A percentile compares a stretch with the other conserved stretches of the same genome.
phyloP scores from a whole-genome alignment of 2,329 filamentous ascomycete species.

The Ceratocystis harringtonii region DNA sequence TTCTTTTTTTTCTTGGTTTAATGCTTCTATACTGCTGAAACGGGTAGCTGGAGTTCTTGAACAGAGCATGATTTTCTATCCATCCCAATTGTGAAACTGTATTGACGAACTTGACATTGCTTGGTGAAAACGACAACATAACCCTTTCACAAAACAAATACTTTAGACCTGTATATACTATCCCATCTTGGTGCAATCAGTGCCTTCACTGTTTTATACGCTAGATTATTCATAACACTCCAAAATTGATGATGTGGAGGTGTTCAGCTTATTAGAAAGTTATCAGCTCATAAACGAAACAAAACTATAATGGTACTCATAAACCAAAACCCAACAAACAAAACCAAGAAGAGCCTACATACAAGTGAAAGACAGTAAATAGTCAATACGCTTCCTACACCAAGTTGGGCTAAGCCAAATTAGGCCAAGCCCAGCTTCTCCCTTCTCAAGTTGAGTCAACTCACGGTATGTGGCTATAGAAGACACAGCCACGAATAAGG shows the following conservation, averaged over 20 bases:
- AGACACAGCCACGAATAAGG: slow-evolving; percentile 1
- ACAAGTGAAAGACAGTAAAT: not conserved
- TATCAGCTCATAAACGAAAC: not conserved
- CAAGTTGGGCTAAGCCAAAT: not conserved
- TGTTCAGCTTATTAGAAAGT: not conserved
- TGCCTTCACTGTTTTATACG: too few species aligned
- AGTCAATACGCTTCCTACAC: not conserved
- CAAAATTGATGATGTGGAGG: not conserved
- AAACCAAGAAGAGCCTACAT: slow-evolving; percentile 1
- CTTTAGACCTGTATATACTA: too few species aligned
- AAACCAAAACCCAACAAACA: slow-evolving; percentile 6
- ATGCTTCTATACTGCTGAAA: not conserved
- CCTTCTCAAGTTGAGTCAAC: not conserved
- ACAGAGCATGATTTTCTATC: slow-evolving; percentile 4
- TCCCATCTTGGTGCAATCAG: too few species aligned
- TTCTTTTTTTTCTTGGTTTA: not conserved
- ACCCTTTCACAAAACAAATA: too few species aligned
- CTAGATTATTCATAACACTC: not conserved
- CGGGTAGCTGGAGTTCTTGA: slow-evolving; percentile 7
- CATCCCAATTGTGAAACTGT: not conserved
- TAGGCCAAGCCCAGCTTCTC: too few species aligned
- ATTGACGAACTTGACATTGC: not conserved
- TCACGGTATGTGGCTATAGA: not conserved
- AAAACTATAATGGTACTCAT: not conserved
- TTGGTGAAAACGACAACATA: not conserved